Percentiles rank a stretch among this genome's conserved stretches.
Evolutionary conservation across 768 basidiomycete species (phyloP).

Genomic region (Asterophora parasitica): DNA sequence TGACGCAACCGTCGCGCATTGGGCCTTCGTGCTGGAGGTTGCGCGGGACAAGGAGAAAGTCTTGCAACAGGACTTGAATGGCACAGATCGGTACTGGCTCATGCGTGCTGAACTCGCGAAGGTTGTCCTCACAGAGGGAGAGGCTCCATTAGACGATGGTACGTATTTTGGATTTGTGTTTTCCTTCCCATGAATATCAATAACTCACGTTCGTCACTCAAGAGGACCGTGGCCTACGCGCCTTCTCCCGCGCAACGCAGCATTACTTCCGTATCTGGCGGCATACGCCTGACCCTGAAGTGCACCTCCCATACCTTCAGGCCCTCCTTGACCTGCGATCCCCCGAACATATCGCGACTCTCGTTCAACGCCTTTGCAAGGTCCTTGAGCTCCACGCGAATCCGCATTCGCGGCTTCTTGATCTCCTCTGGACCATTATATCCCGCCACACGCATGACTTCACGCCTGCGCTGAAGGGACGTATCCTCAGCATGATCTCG

Average conservation of each 20-base stretch:
- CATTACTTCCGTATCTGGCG: slow-evolving; percentile 38
- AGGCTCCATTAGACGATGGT: slow-evolving; percentile 14
- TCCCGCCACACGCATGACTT: slow-evolving; percentile 23
- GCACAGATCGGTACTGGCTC: slow-evolving; percentile 59
- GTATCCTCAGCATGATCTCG: slow-evolving; percentile 31
- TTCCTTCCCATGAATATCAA: not conserved
- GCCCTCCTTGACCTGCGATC: slow-evolving; percentile 30
- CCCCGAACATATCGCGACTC: slow-evolving; percentile 22
- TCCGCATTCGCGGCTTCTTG: slow-evolving; percentile 31
- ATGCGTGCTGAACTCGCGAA: slow-evolving; percentile 43
- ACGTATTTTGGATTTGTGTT: not conserved
- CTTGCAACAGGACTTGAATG: slow-evolving; percentile 26
- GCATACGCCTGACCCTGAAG: slow-evolving; percentile 31
- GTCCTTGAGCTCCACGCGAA: slow-evolving; percentile 28
- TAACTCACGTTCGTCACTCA: not conserved
- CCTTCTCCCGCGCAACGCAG: slow-evolving; percentile 29
- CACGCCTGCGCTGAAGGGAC: slow-evolving; percentile 23
- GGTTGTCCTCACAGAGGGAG: slow-evolving; percentile 17
- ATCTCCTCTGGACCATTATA: slow-evolving; percentile 38
- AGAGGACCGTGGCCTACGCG: slow-evolving; percentile 17
- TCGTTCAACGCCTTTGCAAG: slow-evolving; percentile 32
- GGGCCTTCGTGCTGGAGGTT: slow-evolving; percentile 45
- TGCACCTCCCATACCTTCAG: slow-evolving; percentile 45
- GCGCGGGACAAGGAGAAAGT: slow-evolving; percentile 36
- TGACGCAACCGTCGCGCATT: slow-evolving; percentile 27